These are phyloP conservation scores for Trichoderma hamatum DNA, from an alignment of 2,329 filamentous ascomycete genomes.

Conservation along the genomic window DNA sequence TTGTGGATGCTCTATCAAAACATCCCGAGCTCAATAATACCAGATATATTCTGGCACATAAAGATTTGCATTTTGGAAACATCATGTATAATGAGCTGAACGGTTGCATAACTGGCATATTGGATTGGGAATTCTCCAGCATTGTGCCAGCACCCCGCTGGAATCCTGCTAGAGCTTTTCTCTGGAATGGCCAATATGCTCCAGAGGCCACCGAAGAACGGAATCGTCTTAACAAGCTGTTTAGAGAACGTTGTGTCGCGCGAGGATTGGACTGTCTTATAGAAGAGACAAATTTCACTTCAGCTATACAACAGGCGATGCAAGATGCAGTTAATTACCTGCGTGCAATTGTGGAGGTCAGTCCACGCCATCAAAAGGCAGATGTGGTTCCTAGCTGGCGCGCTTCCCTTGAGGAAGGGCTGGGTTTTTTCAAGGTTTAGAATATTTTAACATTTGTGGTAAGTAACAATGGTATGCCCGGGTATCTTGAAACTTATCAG, in stretches of 20 bases:
- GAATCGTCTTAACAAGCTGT: background rate
- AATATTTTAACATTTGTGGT: background rate
- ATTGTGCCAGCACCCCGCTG: conserved; percentile 42
- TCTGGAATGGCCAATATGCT: conserved; percentile 37
- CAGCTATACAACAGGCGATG: background rate
- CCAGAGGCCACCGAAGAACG: background rate
- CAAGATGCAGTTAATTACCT: conserved; percentile 1
- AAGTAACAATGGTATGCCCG: no score
- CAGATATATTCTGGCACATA: conserved; percentile 39
- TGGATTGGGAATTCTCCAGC: conserved; percentile 45
- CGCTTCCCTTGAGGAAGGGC: background rate
- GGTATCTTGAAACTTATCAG: no score
- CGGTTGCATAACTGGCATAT: conserved; percentile 38
- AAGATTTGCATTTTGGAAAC: conserved; percentile 45
- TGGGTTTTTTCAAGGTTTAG: background rate
- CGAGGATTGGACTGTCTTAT: background rate
- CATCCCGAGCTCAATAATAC: conserved; percentile 27
- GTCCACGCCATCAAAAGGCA: conserved; percentile 2
- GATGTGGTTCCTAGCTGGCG: background rate
- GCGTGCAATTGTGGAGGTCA: conserved; percentile 8
- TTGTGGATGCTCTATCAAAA: conserved; percentile 30
- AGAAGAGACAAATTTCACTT: background rate
- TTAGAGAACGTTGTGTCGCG: background rate
- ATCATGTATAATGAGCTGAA: conserved; percentile 37
- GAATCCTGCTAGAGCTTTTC: conserved; percentile 42